Base-by-base conservation (phyloP, 2,329 filamentous ascomycete species). In the Teratosphaeria viscida region DNA sequence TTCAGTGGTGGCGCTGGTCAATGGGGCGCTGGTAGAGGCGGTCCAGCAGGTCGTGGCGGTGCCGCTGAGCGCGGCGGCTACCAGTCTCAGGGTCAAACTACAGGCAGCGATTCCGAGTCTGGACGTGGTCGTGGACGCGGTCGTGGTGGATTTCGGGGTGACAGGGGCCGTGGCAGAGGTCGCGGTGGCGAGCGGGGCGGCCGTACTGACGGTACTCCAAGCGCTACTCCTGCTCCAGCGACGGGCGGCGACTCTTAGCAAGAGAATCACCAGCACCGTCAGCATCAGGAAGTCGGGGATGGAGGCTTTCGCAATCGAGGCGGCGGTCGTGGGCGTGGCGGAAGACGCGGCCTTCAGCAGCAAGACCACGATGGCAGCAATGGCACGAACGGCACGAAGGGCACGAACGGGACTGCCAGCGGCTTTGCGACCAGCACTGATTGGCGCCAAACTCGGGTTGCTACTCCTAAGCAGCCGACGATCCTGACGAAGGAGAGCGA, bases 61-160 rank as follows among this genome's bases (percentile, higher is more conserved):
- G 57, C 39, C 7, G 66, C 63, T 52, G 68, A 66, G 55, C 61
- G 70, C 54, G 68, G 65, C 39, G 70, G 70, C 35, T 72, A 72
- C 56, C 69, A 71, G 55, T 70, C 68, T 54, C 64, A 68, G 26
- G 69, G 71, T 16, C 69, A 70, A 23, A 70, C 65, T 3, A 72
- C 70, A 27, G 70, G 70, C 47, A 92, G 86, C 61, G 85, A 87
- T 70, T 89, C 87, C 66, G 89, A 91, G 69, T 79, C 81, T 64
- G 87, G 89, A 61, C 81, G 84, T 61, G 81, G 82, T 58, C 80
- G 81, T 43, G 69, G 72, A 27, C 67, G 70, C 57, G 69, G 71
- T 19, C 64, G 71, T 35, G 70, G 76, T 58, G 77, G 77, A 23
- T 79, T 82, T 67, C 77, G 82, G 64, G 86, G 80, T 59, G 77